A percentile compares a stretch with the other conserved stretches of the same genome.
Evolutionary conservation across 306 rosid species (phyloP).

Genomic region (Aeschynomene evenia): DNA sequence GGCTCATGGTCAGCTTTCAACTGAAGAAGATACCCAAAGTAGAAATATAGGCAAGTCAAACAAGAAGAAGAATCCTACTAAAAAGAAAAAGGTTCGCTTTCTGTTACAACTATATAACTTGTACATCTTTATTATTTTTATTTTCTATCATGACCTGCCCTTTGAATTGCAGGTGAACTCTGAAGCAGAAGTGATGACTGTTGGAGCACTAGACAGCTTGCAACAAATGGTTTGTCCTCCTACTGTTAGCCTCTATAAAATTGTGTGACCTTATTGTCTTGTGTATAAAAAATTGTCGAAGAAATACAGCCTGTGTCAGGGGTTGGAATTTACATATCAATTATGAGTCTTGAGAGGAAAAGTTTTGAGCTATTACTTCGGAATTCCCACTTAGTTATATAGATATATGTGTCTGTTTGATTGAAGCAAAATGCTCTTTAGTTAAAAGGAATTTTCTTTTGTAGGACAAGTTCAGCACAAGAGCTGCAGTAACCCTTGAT

Average conservation of each 20-base stretch:
- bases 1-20: slow-evolving; percentile 63
- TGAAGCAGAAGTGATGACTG: slow-evolving; percentile 73
- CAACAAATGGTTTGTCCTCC: slow-evolving; percentile 89
- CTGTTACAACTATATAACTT: slow-evolving; percentile 17
- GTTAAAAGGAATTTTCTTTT: slow-evolving; percentile 32
- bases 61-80: slow-evolving; percentile 83
- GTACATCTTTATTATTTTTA: background rate
- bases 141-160: slow-evolving; percentile 26
- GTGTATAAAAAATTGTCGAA: background rate
- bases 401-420: slow-evolving; percentile 5
- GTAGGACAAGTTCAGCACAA: slow-evolving; percentile 81
- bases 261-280: slow-evolving; percentile 19
- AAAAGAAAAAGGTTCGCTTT: slow-evolving; percentile 84
- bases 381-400: slow-evolving; percentile 23
- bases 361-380: background rate
- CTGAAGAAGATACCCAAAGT: slow-evolving; percentile 79
- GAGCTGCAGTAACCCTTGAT: slow-evolving; percentile 82
- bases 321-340: slow-evolving; percentile 9
- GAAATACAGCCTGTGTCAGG: background rate
- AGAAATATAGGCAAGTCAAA: slow-evolving; percentile 69
- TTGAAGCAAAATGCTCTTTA: slow-evolving; percentile 28
- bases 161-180: slow-evolving; percentile 63
- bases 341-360: background rate
- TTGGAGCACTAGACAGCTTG: slow-evolving; percentile 82
- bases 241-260: slow-evolving; percentile 5